Evolutionary conservation across 306 rosid genomes (phyloP).

Genomic region (Herpetospermum pedunculosum): DNA sequence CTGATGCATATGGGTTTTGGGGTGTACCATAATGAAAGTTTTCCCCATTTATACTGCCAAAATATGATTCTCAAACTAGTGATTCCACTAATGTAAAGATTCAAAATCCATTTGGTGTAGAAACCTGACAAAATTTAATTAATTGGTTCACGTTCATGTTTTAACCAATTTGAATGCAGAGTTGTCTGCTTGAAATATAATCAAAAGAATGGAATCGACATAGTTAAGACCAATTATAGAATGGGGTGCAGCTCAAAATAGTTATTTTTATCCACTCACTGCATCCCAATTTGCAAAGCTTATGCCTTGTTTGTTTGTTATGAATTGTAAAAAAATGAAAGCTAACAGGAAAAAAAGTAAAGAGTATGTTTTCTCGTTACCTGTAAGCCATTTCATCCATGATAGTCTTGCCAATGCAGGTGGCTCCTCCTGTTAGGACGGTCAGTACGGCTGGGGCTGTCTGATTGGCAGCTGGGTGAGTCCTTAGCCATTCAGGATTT

Average conservation of each 20-base stretch:
- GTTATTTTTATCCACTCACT: background rate
- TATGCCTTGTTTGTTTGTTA: background rate
- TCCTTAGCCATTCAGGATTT: constrained; percentile 85
- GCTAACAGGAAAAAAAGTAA: background rate
- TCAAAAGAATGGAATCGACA: background rate
- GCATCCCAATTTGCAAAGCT: background rate
- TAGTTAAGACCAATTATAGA: background rate
- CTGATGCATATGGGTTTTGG: constrained; percentile 28
- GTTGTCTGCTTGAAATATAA: background rate
- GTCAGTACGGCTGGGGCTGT: constrained; percentile 62
- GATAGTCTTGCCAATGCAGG: constrained; percentile 68
- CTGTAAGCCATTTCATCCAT: constrained; percentile 98
- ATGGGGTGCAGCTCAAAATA: background rate
- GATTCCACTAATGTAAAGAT: background rate
- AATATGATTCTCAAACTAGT: background rate
- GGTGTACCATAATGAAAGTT: constrained; percentile 49
- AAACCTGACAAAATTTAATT: background rate
- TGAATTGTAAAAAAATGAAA: background rate
- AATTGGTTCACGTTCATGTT: background rate
- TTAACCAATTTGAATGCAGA: background rate
- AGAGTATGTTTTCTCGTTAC: constrained; percentile 5
- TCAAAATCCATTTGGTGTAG: constrained; percentile 4
- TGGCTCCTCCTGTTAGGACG: constrained; percentile 65
- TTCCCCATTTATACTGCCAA: constrained; percentile 39
- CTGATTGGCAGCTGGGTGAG: constrained; percentile 62